Conservation (phyloP, 2,329 filamentous ascomycete species). For the Calycina marina region DNA sequence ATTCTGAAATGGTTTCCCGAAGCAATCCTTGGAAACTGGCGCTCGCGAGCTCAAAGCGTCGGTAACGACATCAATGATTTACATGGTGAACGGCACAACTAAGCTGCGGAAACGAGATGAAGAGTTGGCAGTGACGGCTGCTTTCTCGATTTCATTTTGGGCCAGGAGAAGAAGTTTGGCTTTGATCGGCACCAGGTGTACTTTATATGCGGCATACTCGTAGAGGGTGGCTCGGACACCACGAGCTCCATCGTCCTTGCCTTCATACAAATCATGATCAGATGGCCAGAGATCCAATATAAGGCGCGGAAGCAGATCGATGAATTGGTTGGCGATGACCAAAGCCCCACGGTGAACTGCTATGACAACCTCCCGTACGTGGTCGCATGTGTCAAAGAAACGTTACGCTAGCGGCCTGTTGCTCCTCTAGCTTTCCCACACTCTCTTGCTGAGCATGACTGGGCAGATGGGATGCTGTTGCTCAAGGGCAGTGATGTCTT, state of each 20-base stretch:
- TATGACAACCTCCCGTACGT: conserved; percentile 29
- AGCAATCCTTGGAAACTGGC: not conserved
- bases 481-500: too few relatives aligned
- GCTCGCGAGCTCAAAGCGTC: not conserved
- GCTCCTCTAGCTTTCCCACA: too few relatives aligned
- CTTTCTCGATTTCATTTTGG: too few relatives aligned
- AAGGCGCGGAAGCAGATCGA: conserved; percentile 30
- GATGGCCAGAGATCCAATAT: conserved; percentile 9
- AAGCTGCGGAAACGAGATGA: too few relatives aligned
- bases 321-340: conserved; percentile 29
- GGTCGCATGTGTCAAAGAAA: conserved; percentile 32
- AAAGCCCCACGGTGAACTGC: conserved; percentile 33
- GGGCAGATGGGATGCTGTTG: too few relatives aligned
- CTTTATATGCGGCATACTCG: conserved; percentile 21
- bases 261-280: conserved; percentile 15
- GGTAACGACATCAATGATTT: too few relatives aligned
- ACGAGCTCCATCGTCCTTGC: conserved; percentile 21
- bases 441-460: too few relatives aligned
- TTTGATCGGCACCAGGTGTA: conserved; percentile 17
- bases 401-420: too few relatives aligned
- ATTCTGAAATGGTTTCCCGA: not conserved
- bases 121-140: too few relatives aligned
- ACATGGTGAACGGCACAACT: too few relatives aligned
- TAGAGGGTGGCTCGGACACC: conserved; percentile 26
- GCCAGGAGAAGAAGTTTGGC: conserved; percentile 4